Percentiles rank a stretch among this genome's conserved stretches.
These are phyloP conservation scores for Filobasidium floriforme DNA, from an alignment of 768 basidiomycete species.

Conservation along the genomic window DNA sequence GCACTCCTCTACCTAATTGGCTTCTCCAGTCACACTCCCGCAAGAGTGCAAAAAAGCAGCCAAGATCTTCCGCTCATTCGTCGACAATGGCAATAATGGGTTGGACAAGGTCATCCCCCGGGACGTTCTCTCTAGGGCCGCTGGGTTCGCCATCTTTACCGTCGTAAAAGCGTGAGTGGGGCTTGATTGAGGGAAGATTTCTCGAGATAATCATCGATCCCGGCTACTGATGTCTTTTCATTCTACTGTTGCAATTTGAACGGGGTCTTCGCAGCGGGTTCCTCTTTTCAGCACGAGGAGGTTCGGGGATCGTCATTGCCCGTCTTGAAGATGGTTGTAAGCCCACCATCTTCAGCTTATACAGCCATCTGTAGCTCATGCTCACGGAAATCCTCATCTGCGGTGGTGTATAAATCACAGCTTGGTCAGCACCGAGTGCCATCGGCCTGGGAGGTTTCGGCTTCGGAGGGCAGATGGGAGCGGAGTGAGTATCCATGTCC, in stretches of 20 bases:
- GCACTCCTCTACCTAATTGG: too few species aligned
- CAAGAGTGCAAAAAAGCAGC: conserved; percentile 83
- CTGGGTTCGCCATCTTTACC: conserved; percentile 61
- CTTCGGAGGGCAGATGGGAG: conserved; percentile 59
- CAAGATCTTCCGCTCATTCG: conserved; percentile 79
- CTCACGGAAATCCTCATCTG: background rate
- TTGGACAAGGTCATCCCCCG: conserved; percentile 69
- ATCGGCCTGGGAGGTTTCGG: conserved; percentile 89
- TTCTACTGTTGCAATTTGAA: conserved; percentile 3
- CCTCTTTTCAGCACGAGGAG: conserved; percentile 67
- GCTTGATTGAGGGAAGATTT: background rate
- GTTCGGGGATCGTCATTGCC: conserved; percentile 82
- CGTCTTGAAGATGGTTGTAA: conserved; percentile 61
- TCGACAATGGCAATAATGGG: conserved; percentile 70
- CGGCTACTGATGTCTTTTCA: background rate
- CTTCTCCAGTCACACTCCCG: conserved; percentile 49
- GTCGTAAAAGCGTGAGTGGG: conserved; percentile 45
- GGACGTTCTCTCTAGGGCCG: conserved; percentile 54
- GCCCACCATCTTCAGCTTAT: conserved; percentile 44
- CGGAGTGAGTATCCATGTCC: conserved; percentile 46
- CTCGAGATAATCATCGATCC: background rate
- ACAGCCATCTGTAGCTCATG: background rate
- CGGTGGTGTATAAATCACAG: background rate
- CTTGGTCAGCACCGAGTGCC: conserved; percentile 90
- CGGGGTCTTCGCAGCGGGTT: conserved; percentile 44